Percentiles rank a stretch among this genome's conserved stretches.
Evolutionary conservation across 2,329 filamentous ascomycete genomes (phyloP).

Genomic region (Onygenales sp.): DNA sequence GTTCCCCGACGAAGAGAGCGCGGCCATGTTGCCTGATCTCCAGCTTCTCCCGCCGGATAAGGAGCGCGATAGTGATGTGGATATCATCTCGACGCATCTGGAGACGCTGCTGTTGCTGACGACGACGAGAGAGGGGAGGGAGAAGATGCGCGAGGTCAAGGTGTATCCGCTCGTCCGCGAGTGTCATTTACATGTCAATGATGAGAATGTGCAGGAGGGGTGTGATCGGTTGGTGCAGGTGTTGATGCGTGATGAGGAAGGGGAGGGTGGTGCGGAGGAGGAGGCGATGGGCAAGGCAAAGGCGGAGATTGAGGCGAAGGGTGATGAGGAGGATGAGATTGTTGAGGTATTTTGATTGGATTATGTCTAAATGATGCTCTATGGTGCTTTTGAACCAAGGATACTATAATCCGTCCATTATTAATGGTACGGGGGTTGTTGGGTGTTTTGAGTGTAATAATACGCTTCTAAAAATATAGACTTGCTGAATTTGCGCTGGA

Average conservation of each 20-base stretch:
- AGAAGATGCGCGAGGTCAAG: constrained; percentile 63
- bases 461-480: too few relatives aligned
- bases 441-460: too few relatives aligned
- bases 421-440: too few relatives aligned
- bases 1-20: constrained; percentile 75
- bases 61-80: constrained; percentile 64
- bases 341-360: constrained; percentile 34
- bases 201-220: constrained; percentile 72
- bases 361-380: neutral
- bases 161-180: constrained; percentile 88
- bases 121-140: constrained; percentile 64
- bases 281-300: constrained; percentile 31
- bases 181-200: constrained; percentile 65
- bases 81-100: constrained; percentile 75
- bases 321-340: constrained; percentile 37
- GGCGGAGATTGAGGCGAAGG: constrained; percentile 26
- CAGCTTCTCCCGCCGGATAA: constrained; percentile 88
- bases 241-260: constrained; percentile 69
- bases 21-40: constrained; percentile 79
- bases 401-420: too few relatives aligned
- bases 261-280: constrained; percentile 36
- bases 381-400: neutral
- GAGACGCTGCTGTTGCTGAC: constrained; percentile 81
- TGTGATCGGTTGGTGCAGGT: constrained; percentile 88
- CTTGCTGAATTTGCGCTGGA: too few relatives aligned